A percentile compares a stretch with the other conserved stretches of the same genome.
Evolutionary conservation across 371 early-diverging fungal species (phyloP).

Genomic region (Catenaria anguillulae): DNA sequence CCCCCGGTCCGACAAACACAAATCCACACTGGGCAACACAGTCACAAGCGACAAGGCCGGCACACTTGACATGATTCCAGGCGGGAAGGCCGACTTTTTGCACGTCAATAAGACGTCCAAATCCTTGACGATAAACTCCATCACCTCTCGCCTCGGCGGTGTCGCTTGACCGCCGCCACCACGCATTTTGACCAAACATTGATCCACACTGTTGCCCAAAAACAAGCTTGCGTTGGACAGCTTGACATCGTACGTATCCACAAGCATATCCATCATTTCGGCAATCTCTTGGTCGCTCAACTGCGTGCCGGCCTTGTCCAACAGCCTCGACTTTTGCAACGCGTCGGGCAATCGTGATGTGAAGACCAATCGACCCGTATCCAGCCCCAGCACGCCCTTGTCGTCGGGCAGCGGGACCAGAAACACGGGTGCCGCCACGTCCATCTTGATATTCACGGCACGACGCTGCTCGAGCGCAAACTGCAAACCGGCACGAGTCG

Average conservation of each 20-base stretch:
- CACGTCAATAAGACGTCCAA: slow-evolving; percentile 69
- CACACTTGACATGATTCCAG: too few species aligned
- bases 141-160: slow-evolving; percentile 44
- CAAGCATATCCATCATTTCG: slow-evolving; percentile 62
- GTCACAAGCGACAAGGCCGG: too few species aligned
- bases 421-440: slow-evolving; percentile 92
- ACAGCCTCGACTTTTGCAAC: slow-evolving; percentile 46
- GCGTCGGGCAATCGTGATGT: slow-evolving; percentile 65
- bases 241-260: slow-evolving; percentile 73
- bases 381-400: slow-evolving; percentile 56
- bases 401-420: slow-evolving; percentile 76
- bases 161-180: too few species aligned
- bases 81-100: slow-evolving; percentile 71
- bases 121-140: slow-evolving; percentile 75
- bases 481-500: slow-evolving; percentile 73
- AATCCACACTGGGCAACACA: slow-evolving; percentile 64
- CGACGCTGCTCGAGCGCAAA: slow-evolving; percentile 79
- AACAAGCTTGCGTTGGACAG: slow-evolving; percentile 45
- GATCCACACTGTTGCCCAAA: slow-evolving; percentile 57
- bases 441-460: slow-evolving; percentile 74
- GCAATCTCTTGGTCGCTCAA: slow-evolving; percentile 48
- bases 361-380: slow-evolving; percentile 83
- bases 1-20: slow-evolving; percentile 86
- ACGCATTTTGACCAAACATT: too few species aligned
- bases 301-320: slow-evolving; percentile 42